A percentile compares a stretch with the other conserved stretches of the same genome.
phyloP scores from a whole-genome alignment of 805 yeast genomes.

The Ogataea pilisensis region DNA sequence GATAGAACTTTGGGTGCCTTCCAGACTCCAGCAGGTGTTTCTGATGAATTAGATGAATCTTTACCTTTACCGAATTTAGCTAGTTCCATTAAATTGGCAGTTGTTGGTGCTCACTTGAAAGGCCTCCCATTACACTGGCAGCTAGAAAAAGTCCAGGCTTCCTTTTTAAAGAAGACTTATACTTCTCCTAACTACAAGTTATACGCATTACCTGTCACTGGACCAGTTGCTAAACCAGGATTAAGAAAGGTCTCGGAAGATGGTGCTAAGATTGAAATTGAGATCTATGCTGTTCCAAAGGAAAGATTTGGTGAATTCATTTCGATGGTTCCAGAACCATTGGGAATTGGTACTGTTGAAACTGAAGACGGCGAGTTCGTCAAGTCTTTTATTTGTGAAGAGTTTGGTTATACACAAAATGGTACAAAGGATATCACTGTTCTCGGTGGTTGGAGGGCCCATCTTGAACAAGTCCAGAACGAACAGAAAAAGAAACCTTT shows the following conservation, averaged over 20 bases:
- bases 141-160: constrained; percentile 76
- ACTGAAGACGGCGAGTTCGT: constrained; percentile 77
- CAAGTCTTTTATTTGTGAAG: constrained; percentile 94
- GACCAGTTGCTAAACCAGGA: constrained; percentile 89
- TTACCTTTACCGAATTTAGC: constrained; percentile 43
- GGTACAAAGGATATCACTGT: constrained; percentile 80
- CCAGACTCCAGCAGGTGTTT: constrained; percentile 21
- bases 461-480: constrained; percentile 35
- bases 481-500: constrained; percentile 53
- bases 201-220: constrained; percentile 77
- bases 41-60: constrained; percentile 42
- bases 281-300: constrained; percentile 77
- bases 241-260: constrained; percentile 55
- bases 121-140: constrained; percentile 96
- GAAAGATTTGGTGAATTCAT: constrained; percentile 81
- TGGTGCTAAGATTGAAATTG: constrained; percentile 70
- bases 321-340: constrained; percentile 86
- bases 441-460: constrained; percentile 84
- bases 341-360: constrained; percentile 93
- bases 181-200: constrained; percentile 71
- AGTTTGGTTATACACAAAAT: constrained; percentile 66
- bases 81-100: constrained; percentile 66
- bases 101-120: constrained; percentile 91
- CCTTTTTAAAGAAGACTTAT: constrained; percentile 56
- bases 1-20: constrained; percentile 55